Evolutionary conservation across 1,139 yeast species (phyloP).

Genomic region (Saccharomycopsis phalli): DNA sequence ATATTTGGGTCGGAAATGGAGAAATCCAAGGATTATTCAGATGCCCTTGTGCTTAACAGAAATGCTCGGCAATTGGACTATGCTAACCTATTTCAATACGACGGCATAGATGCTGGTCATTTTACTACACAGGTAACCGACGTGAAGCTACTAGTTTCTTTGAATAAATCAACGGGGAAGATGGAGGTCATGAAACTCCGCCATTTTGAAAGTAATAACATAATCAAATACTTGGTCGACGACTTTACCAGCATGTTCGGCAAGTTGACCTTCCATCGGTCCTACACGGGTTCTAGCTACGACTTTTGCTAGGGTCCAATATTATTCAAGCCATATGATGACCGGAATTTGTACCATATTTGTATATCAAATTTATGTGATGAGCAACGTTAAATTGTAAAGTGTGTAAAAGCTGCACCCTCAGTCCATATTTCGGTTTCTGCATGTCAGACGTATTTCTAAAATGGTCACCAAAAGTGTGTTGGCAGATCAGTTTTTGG

Average conservation of each 20-base stretch:
- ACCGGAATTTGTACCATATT: too few species aligned
- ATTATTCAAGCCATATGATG: too few species aligned
- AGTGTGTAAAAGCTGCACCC: too few species aligned
- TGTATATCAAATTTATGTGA: too few species aligned
- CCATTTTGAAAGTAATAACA: not conserved
- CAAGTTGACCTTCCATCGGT: not conserved
- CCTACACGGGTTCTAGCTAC: not conserved
- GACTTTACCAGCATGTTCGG: slow-evolving; percentile 8
- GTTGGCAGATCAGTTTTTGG: slow-evolving; percentile 38
- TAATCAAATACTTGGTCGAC: slow-evolving; percentile 7
- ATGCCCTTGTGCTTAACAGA: not conserved
- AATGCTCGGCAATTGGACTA: not conserved
- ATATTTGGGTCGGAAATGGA: not conserved
- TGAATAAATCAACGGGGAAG: slow-evolving; percentile 6
- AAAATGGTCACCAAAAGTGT: slow-evolving; percentile 13
- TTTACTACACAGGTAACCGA: slow-evolving; percentile 3
- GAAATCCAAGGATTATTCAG: slow-evolving; percentile 5
- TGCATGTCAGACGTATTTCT: too few species aligned
- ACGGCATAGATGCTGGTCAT: too few species aligned
- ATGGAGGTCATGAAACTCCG: slow-evolving; percentile 6
- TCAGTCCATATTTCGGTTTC: too few species aligned
- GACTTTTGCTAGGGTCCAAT: not conserved
- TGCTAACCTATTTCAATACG: not conserved
- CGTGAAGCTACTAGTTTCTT: slow-evolving; percentile 3
- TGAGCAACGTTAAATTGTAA: too few species aligned